Conservation (phyloP, 1,139 yeast genomes). For the Yamadazyma oceani region DNA sequence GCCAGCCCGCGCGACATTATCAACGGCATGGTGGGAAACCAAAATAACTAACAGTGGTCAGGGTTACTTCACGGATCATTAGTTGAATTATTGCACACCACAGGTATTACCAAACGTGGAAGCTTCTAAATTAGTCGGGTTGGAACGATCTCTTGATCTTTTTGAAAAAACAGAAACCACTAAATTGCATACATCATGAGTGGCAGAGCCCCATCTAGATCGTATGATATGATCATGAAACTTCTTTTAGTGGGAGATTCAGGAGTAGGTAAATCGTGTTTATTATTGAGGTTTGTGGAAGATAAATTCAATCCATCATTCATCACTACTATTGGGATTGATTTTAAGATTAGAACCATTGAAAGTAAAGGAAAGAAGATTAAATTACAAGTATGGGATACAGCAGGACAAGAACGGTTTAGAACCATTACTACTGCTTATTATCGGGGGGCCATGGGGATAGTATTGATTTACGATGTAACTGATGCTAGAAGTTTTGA, state of each 20-base stretch:
- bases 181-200: constrained; percentile 33
- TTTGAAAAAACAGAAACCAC: too few species aligned
- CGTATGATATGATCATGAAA: constrained; percentile 93
- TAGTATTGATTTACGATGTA: constrained; percentile 92
- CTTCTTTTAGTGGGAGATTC: constrained; percentile 94
- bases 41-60: too few species aligned
- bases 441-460: constrained; percentile 99
- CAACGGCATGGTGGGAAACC: too few species aligned
- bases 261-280: constrained; percentile 96
- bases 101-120: too few species aligned
- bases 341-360: constrained; percentile 94
- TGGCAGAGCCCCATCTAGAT: constrained; percentile 67
- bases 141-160: too few species aligned
- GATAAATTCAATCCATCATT: constrained; percentile 96
- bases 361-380: constrained; percentile 91
- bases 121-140: too few species aligned
- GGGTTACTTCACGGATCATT: too few species aligned
- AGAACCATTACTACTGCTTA: constrained; percentile 98
- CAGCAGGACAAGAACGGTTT: constrained; percentile 98
- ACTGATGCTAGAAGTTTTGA: constrained; percentile 93
- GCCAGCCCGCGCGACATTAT: too few species aligned
- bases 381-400: constrained; percentile 97
- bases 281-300: constrained; percentile 89
- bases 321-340: constrained; percentile 97
- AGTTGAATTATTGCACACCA: too few species aligned